phyloP scores from a whole-genome alignment of 1,139 yeast species.

The Geotrichum reessii region DNA sequence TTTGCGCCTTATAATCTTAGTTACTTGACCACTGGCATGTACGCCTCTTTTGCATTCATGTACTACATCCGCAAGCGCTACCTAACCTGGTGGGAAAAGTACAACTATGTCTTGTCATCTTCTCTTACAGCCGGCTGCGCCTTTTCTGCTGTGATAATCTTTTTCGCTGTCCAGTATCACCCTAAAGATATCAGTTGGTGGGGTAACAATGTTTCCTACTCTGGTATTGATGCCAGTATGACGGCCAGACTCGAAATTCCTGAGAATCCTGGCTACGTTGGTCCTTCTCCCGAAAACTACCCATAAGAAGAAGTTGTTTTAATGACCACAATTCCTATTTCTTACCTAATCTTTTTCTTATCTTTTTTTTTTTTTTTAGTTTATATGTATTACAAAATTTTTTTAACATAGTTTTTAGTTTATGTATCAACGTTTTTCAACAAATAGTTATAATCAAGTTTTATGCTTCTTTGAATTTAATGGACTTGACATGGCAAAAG shows the following conservation, averaged over 20 bases:
- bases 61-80: constrained; percentile 46
- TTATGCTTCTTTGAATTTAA: too few species aligned
- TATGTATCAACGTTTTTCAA: neutral
- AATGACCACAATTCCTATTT: neutral
- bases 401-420: neutral
- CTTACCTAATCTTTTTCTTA: neutral
- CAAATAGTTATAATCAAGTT: too few species aligned
- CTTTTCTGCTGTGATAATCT: constrained; percentile 39
- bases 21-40: constrained; percentile 48
- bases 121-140: constrained; percentile 53
- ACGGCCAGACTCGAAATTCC: constrained; percentile 5
- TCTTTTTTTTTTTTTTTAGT: neutral
- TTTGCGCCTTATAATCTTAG: constrained; percentile 48
- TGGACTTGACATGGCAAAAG: too few species aligned
- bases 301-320: too few species aligned
- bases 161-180: constrained; percentile 50
- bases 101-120: constrained; percentile 53
- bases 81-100: constrained; percentile 57
- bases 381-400: too few species aligned
- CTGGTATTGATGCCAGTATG: constrained; percentile 43
- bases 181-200: constrained; percentile 46
- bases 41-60: constrained; percentile 49
- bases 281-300: constrained; percentile 15
- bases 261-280: constrained; percentile 37
- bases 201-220: constrained; percentile 48